Base-by-base conservation (phyloP, 2,329 filamentous ascomycete species). In the Fragosphaeria purpurea region DNA sequence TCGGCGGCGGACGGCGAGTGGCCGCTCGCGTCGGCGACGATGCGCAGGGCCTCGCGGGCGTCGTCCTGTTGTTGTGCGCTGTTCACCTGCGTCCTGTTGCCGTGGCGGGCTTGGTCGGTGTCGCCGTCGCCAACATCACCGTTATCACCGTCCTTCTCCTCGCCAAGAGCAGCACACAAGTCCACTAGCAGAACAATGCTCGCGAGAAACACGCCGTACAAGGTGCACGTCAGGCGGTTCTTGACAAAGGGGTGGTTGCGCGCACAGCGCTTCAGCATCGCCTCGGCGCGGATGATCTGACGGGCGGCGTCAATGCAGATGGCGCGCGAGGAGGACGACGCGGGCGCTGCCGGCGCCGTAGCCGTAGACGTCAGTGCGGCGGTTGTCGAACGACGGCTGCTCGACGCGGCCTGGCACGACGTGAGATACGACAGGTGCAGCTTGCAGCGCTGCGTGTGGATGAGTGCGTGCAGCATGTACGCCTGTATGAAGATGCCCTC, bases 401-500 rank as follows among this genome's bases (percentile, higher is more conserved):
- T 30, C 7, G 10, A 33, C 35, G 6, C 22, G 2, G 50, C 43
- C 11, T 48, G 42, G 42, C 50, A 51, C 4, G 41, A 45, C n/a
- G 47, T 46, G 2, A 71, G 65, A 50, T 66, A 70, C 6, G 62
- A 60, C 2, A 65, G 63, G 48, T 71, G 67, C 4, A 71, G 55
- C 6, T 65, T 63, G 46, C 67, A 68, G 4, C 68, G 50, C 50
- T 70, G 67, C 55, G 63, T 63, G 10, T 63, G 60, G 10, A 71
- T 53, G 9, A 61, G 61, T 49, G 67, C 64, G 39, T 68, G 63
- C 4, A 71, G 54, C 8, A 67, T 63, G 44, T 66, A 67, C 5
- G 67, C 48, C 50, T 70, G 68, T 57, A 64, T 62, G 7, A 63
- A 61, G 9, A 68, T 51, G 12, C 57, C 51, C 4, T 65, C 62